phyloP scores from a whole-genome alignment of 805 yeast genomes.

The Cyberlindnera subsufficiens region DNA sequence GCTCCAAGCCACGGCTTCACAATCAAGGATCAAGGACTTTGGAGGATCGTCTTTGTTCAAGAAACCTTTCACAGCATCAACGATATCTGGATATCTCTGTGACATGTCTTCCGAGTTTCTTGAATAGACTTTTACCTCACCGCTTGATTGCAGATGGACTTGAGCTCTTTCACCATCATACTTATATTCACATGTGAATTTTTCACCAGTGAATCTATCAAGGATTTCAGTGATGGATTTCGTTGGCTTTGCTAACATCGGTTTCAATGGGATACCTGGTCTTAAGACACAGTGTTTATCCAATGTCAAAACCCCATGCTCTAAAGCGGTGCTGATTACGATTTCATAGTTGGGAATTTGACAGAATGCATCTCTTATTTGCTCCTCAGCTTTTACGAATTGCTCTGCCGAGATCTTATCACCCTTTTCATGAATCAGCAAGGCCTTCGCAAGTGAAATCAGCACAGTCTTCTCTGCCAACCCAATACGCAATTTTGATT shows the following conservation, averaged over 20 bases:
- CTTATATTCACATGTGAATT: slow-evolving; percentile 93
- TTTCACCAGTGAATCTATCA: slow-evolving; percentile 78
- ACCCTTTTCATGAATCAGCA: slow-evolving; percentile 52
- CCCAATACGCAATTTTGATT: slow-evolving; percentile 89
- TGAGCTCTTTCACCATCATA: slow-evolving; percentile 99
- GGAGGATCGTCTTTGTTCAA: slow-evolving; percentile 26
- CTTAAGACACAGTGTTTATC: slow-evolving; percentile 64
- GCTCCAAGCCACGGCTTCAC: slow-evolving; percentile 99
- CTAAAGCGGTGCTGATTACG: slow-evolving; percentile 58
- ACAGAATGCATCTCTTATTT: slow-evolving; percentile 78
- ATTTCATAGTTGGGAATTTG: slow-evolving; percentile 88
- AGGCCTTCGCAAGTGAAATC: slow-evolving; percentile 78
- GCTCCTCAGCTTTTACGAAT: slow-evolving; percentile 64
- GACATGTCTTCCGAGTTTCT: slow-evolving; percentile 98
- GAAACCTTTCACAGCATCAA: slow-evolving; percentile 60
- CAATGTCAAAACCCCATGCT: slow-evolving; percentile 62
- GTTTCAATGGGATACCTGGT: slow-evolving; percentile 94
- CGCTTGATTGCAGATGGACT: slow-evolving; percentile 66
- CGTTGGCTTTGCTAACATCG: slow-evolving; percentile 98
- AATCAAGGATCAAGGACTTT: slow-evolving; percentile 72
- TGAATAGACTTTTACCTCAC: slow-evolving; percentile 73
- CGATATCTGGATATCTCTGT: slow-evolving; percentile 87
- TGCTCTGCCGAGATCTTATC: slow-evolving; percentile 32
- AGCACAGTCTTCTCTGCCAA: slow-evolving; percentile 91
- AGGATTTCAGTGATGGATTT: slow-evolving; percentile 88